These are phyloP conservation scores for Diplotaxis tenuifolia DNA, from an alignment of 345 rosid species.

Conservation along the genomic window DNA sequence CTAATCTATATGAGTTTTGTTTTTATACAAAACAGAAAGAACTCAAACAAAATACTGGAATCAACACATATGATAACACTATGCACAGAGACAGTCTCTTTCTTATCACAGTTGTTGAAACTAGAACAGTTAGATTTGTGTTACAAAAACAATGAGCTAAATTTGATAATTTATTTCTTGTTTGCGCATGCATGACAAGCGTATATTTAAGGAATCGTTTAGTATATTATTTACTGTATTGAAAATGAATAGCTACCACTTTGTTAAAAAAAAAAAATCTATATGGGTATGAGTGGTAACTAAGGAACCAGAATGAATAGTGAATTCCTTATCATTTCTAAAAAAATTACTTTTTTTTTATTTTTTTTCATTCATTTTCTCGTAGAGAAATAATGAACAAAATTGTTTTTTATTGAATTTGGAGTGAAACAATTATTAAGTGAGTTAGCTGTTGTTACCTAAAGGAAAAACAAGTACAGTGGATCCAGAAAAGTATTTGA, in stretches of 20 bases:
- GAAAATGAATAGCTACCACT: slow-evolving; percentile 1
- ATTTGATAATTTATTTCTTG: background rate
- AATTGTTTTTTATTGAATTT: too few species aligned
- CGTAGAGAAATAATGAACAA: too few species aligned
- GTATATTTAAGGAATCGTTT: background rate
- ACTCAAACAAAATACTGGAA: background rate
- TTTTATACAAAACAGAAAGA: background rate
- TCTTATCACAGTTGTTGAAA: background rate
- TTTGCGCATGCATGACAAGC: background rate
- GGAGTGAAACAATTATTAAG: too few species aligned
- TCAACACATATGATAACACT: background rate
- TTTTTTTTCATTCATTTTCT: too few species aligned
- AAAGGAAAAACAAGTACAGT: slow-evolving; percentile 7
- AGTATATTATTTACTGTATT: background rate
- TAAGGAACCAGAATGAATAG: too few species aligned
- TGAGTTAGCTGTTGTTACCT: too few species aligned
- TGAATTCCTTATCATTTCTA: too few species aligned
- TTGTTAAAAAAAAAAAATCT: background rate
- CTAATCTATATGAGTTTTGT: background rate
- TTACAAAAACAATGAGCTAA: too few species aligned
- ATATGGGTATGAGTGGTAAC: too few species aligned
- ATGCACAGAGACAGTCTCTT: background rate
- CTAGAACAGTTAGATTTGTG: background rate
- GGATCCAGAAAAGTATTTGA: background rate
- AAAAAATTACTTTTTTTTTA: too few species aligned